A percentile compares a stretch with the other conserved stretches of the same genome.
Evolutionary conservation across 148 eudicot genomes (phyloP).

Genomic region (Camellia japonica): DNA sequence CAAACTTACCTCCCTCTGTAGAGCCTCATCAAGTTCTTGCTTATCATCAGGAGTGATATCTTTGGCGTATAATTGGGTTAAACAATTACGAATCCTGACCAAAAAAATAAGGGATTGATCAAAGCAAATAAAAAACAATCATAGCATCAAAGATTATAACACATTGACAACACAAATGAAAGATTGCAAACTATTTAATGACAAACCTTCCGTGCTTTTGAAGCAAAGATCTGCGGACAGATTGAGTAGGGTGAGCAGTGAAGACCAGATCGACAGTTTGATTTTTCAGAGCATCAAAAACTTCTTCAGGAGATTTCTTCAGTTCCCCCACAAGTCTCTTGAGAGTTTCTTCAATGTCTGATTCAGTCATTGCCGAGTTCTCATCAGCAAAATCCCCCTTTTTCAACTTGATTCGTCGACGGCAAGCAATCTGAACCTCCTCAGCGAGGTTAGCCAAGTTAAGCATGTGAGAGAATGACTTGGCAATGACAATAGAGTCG

Average conservation of each 20-base stretch:
- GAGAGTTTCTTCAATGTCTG: constrained; percentile 87
- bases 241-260: constrained; percentile 97
- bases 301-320: constrained; percentile 86
- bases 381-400: constrained; percentile 92
- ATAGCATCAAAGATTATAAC: neutral
- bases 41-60: constrained; percentile 95
- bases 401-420: constrained; percentile 75
- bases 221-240: constrained; percentile 91
- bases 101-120: constrained; percentile 3
- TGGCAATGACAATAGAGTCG: constrained; percentile 87
- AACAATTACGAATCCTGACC: constrained; percentile 76
- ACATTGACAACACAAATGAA: neutral
- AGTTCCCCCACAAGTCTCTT: constrained; percentile 81
- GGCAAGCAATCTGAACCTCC: constrained; percentile 90
- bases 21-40: constrained; percentile 94
- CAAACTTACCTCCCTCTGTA: constrained; percentile 80
- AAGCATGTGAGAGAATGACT: constrained; percentile 94
- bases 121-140: neutral
- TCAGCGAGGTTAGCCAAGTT: constrained; percentile 94
- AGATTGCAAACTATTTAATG: neutral
- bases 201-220: constrained; percentile 95
- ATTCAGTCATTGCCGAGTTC: constrained; percentile 80
- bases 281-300: constrained; percentile 90
- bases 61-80: constrained; percentile 81
- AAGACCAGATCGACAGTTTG: constrained; percentile 92